These are phyloP conservation scores for Agrostemma githago DNA, from an alignment of 148 eudicot genomes.

Conservation along the genomic window DNA sequence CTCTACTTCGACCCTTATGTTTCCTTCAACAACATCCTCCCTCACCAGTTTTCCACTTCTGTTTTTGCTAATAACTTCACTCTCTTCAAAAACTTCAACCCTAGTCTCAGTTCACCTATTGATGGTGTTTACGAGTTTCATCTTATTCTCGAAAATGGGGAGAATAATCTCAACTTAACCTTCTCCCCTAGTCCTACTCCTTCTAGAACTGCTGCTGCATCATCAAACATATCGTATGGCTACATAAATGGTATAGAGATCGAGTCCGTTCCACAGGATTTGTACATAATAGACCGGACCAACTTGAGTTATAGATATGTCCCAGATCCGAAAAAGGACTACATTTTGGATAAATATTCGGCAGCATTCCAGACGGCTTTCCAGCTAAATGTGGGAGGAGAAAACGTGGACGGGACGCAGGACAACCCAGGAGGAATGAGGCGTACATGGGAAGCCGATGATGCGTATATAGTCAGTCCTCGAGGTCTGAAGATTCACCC, in stretches of 20 bases:
- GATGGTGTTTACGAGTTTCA: not conserved
- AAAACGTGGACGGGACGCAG: not conserved
- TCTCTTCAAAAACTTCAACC: conserved; percentile 44
- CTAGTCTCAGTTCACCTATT: conserved; percentile 29
- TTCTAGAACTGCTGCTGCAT: not conserved
- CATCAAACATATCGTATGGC: conserved; percentile 16
- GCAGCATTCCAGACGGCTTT: conserved; percentile 35
- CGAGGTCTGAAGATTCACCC: not conserved
- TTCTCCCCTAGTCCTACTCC: conserved; percentile 24
- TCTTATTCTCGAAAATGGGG: conserved; percentile 17
- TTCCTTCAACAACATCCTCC: not conserved
- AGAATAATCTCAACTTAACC: conserved; percentile 24
- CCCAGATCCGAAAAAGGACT: not conserved
- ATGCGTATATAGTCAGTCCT: not conserved
- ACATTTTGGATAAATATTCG: conserved; percentile 5
- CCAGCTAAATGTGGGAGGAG: conserved; percentile 30
- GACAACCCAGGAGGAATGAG: conserved; percentile 26
- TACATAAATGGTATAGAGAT: conserved; percentile 43
- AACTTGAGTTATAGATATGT: not conserved
- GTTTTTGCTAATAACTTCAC: conserved; percentile 33
- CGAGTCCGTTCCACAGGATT: conserved; percentile 33
- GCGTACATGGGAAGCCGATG: conserved; percentile 35
- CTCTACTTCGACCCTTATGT: conserved; percentile 31
- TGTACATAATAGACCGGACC: conserved; percentile 23
- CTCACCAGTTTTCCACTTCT: conserved; percentile 21